Base-by-base conservation (phyloP, 1,284 basidiomycete species). In the Pseudomicrostroma phylloplanum region DNA sequence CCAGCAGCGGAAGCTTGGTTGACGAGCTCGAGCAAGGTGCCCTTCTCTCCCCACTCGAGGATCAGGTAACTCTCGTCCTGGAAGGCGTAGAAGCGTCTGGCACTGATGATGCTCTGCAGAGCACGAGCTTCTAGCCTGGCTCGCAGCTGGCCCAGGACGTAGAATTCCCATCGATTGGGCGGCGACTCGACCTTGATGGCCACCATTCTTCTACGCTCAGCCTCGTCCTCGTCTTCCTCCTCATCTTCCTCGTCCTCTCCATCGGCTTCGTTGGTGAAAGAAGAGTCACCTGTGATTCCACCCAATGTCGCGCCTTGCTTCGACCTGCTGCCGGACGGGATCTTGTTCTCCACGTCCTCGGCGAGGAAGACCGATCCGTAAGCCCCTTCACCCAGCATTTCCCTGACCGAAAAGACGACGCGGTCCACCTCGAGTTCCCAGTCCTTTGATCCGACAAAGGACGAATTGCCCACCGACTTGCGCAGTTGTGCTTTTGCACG, bases 301-400 rank as follows among this genome's bases (percentile, higher is more conserved):
- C 61, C 55, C 7, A 66, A 42, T 3, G 30, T 36, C 30, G 9
- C 9, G 30, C 30, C 30, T 36, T 36, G 30, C 30, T 36, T 36
- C 30, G 30, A 36, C 9, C 30, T 36, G 30, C 30, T 36, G 23
- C 49, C n/a, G n/a, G 46, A n/a, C 49, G 17, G 36, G 30, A 17
- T 56, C 6, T 55, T 17, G 25, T 42, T 43, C 7, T 76, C 75
- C 9, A 81, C 64, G 61, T 84, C 83, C 40, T 81, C 78, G 4
- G 88, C 91, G 6, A 79, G 86, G 82, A 96, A 99, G 11, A 98
- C 96, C 1, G 89, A 86, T 0, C 94, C 96, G 72, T 92, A 99
- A 0, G 92, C 92, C 6, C 96, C 96, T 81, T 99, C 94, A 6
- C 96, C 96, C 23, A 99, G 84, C 80, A 97, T 97, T 67, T 88